phyloP scores from a whole-genome alignment of 1,284 basidiomycete genomes.

The Naganishia cerealis region DNA sequence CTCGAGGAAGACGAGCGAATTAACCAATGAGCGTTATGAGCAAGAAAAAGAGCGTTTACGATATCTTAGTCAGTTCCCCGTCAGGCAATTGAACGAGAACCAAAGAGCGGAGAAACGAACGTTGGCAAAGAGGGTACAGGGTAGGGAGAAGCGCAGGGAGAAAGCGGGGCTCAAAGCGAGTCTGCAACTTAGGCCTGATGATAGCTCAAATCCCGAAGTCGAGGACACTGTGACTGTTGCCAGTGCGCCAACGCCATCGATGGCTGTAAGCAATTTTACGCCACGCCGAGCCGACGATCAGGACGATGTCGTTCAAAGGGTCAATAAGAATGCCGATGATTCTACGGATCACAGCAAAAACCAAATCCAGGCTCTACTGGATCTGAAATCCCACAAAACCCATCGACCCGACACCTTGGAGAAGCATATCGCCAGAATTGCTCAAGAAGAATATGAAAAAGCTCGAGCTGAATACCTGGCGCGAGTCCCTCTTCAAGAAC shows the following conservation, averaged over 20 bases:
- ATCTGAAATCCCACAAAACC: neutral
- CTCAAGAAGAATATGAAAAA: conserved; percentile 32
- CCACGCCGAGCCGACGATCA: too few relatives aligned
- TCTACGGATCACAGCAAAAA: neutral
- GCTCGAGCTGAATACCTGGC: conserved; percentile 31
- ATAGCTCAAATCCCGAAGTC: neutral
- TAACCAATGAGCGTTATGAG: neutral
- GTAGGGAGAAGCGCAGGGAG: neutral
- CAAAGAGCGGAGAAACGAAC: conserved; percentile 11
- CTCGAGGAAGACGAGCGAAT: neutral
- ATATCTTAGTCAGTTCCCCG: conserved; percentile 3
- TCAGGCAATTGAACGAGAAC: neutral
- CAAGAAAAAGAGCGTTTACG: conserved; percentile 1
- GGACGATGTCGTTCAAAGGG: neutral
- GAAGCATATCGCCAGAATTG: conserved; percentile 35
- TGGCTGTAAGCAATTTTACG: neutral
- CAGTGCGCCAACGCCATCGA: neutral
- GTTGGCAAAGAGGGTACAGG: conserved; percentile 1
- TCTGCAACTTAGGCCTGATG: neutral
- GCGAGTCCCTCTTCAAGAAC: conserved; percentile 36
- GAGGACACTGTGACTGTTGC: neutral
- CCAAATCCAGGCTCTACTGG: conserved; percentile 3
- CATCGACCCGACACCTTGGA: conserved; percentile 1
- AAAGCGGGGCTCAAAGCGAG: neutral
- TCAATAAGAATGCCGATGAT: neutral